Conservation (phyloP, 78 protist species). For the Chrysochromulina parva region DNA sequence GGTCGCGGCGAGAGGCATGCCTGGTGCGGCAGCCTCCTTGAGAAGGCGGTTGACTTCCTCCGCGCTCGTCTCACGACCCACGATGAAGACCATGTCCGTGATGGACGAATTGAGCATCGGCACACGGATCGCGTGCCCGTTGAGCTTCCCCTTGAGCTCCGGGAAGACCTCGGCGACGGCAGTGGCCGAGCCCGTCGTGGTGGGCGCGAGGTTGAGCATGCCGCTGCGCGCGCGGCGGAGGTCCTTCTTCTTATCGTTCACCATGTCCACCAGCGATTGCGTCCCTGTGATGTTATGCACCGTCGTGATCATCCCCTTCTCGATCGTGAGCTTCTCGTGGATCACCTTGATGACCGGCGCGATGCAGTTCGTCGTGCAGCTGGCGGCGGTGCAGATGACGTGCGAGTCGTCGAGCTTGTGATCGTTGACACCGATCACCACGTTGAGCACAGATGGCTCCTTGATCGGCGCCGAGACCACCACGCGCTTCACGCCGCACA, state of each 20-base stretch:
- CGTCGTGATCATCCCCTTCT: constrained; percentile 28
- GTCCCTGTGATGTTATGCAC: constrained; percentile 36
- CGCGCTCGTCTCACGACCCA: background rate
- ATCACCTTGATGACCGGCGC: background rate
- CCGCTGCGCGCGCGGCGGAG: constrained; percentile 20
- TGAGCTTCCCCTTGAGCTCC: constrained; percentile 49
- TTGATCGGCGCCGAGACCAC: constrained; percentile 25
- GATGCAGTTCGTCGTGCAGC: constrained; percentile 31
- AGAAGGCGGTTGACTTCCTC: constrained; percentile 20
- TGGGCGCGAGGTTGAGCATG: constrained; percentile 12
- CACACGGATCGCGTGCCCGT: constrained; percentile 41
- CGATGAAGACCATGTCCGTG: background rate
- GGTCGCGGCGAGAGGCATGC: background rate
- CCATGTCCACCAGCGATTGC: constrained; percentile 6
- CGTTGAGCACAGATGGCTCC: background rate
- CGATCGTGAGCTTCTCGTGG: background rate
- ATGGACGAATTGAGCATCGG: background rate
- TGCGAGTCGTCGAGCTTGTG: background rate
- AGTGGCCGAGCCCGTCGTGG: constrained; percentile 34
- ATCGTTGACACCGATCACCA: background rate
- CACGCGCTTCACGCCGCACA: constrained; percentile 32
- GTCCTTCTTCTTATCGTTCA: background rate
- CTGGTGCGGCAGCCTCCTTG: background rate
- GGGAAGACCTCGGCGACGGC: constrained; percentile 32
- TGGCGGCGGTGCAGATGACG: background rate